Evolutionary conservation across 208 protist species (phyloP).

Genomic region (Leishmania braziliensis): DNA sequence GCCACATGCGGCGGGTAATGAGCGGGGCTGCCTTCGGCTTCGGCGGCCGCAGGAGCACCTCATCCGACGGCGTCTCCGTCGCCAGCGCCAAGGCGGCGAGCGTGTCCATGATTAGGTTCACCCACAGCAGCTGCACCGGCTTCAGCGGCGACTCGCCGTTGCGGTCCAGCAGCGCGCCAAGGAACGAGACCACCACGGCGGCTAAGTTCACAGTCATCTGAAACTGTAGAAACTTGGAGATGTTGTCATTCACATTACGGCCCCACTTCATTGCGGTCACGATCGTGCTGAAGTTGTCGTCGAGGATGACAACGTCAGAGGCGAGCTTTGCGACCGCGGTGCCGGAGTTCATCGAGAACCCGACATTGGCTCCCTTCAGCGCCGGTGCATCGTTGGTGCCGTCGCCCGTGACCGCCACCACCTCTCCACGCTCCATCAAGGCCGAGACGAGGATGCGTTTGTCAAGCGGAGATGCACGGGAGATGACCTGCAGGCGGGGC

Average conservation of each 20-base stretch:
- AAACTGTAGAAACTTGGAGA: slow-evolving; percentile 98
- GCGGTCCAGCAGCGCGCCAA: slow-evolving; percentile 81
- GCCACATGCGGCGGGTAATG: slow-evolving; percentile 93
- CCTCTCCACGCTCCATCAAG: slow-evolving; percentile 74
- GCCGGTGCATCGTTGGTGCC: slow-evolving; percentile 98
- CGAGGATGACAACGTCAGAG: slow-evolving; percentile 95
- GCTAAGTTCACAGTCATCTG: slow-evolving; percentile 97
- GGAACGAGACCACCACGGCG: slow-evolving; percentile 90
- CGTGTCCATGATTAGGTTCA: slow-evolving; percentile 95
- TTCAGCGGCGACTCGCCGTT: slow-evolving; percentile 85
- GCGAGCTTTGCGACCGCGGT: slow-evolving; percentile 95
- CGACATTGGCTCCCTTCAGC: slow-evolving; percentile 98
- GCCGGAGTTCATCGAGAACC: slow-evolving; percentile 95
- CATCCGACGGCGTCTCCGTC: slow-evolving; percentile 84
- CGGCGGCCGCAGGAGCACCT: slow-evolving; percentile 76
- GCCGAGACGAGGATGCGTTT: slow-evolving; percentile 87
- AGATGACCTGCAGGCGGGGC: slow-evolving; percentile 90
- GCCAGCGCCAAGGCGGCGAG: slow-evolving; percentile 92
- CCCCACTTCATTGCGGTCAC: slow-evolving; percentile 98
- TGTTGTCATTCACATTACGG: slow-evolving; percentile 97
- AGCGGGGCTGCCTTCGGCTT: slow-evolving; percentile 87
- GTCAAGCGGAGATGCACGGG: slow-evolving; percentile 94
- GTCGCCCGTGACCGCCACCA: slow-evolving; percentile 95
- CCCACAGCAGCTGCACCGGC: slow-evolving; percentile 93
- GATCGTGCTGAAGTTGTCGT: slow-evolving; percentile 98